Evolutionary conservation across 2,329 filamentous ascomycete species (phyloP), one percentile per base, ranked within the genome.

Genomic region (Fonsecaea pedrosoi): DNA sequence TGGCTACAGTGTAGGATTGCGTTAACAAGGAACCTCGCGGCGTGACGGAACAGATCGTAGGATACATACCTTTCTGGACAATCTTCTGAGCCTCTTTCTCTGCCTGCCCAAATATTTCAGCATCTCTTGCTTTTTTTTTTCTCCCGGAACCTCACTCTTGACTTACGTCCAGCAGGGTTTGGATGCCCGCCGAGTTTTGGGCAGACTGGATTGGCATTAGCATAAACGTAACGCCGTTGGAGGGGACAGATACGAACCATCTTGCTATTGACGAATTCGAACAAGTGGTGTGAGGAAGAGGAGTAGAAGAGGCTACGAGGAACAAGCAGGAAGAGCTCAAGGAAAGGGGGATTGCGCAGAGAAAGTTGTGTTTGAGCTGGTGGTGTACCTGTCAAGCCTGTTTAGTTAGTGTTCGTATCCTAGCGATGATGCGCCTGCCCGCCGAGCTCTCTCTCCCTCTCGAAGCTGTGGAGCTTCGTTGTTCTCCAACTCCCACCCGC

Each of bases 81-180:
- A 99, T 99, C 87, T 97, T 97, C 83, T 97, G 94, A 69, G 95
- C 95, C 81, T 98, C 94, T 82, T 93, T 91, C 87, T 99, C 95
- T 75, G 95, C 94, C 94, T 98, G 74, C 4, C 7, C 15, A 60
- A 60, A 12, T 62, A 59, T 60, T 58, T 62, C 32, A 69, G 62
- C 38, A 54, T 72, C 45, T 72, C 59, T 68, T 68, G 48, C 62
- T 35, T 32, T 18, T 8, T 35, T 32, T 18, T 8, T 32, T 45
- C 53, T 45, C 53, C 25, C 25, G 1, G 25, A 37, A 15, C 13
- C 30, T 53, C 21, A 25, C 8, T 50, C 45, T 50, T 12, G 68
- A 78, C 90, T 76, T 90, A 99, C 95, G 83, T 98, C 95, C 83
- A 99, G 92, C 77, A 99, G 89, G 78, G 94, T 98, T 83, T 98